These are phyloP conservation scores for Pyrenula massariospora DNA, from an alignment of 495 filamentous ascomycete genomes.

Conservation along the genomic window DNA sequence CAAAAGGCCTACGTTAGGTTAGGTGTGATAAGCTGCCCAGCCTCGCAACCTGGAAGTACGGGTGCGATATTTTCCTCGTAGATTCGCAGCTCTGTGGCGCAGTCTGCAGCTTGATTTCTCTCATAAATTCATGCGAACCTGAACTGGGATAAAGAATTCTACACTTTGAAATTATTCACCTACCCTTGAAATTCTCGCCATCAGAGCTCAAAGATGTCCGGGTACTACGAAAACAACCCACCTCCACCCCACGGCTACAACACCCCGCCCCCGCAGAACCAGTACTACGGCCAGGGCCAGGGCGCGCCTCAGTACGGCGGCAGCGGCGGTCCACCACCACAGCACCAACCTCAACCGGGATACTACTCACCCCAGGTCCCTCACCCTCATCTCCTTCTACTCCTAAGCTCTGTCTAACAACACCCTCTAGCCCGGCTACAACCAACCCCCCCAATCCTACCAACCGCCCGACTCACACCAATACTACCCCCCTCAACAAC, in stretches of 20 bases:
- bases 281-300: conserved; percentile 12
- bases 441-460: conserved; percentile 10
- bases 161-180: no score
- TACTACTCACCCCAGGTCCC: conserved; percentile 18
- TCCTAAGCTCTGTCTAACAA: conserved; percentile 1
- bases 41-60: no score
- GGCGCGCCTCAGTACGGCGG: conserved; percentile 1
- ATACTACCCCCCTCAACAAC: background rate
- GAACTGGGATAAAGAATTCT: no score
- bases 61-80: no score
- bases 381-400: background rate
- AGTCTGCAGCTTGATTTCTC: no score
- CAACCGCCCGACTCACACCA: conserved; percentile 7
- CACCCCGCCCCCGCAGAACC: conserved; percentile 6
- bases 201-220: background rate
- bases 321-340: background rate
- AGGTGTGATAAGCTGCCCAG: no score
- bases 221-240: background rate
- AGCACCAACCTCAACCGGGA: conserved; percentile 15
- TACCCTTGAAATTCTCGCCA: no score
- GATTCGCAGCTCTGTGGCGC: no score
- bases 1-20: no score
- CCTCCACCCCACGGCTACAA: background rate
- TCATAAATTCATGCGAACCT: no score
- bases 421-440: conserved; percentile 11